A percentile compares a stretch with the other conserved stretches of the same genome.
These are phyloP conservation scores for Solidago caesia DNA, from an alignment of 129 eudicot genomes.

Conservation along the genomic window DNA sequence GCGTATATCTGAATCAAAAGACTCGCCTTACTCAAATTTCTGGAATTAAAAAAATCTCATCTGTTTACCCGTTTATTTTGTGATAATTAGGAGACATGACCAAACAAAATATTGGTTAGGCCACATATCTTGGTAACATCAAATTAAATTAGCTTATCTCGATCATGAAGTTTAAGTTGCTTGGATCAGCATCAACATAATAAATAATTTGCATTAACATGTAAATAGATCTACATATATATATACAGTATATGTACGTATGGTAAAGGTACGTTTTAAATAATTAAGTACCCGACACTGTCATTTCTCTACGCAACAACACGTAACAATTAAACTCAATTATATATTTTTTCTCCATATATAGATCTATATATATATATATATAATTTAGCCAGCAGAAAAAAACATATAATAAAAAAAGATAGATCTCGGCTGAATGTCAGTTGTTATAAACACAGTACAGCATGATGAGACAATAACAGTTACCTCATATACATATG, in stretches of 20 bases:
- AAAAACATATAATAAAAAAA: not conserved
- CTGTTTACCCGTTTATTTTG: too few species aligned
- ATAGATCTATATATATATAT: too few species aligned
- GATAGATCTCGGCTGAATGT: constrained; percentile 16
- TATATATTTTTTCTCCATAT: not conserved
- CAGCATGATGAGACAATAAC: constrained; percentile 21
- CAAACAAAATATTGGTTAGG: too few species aligned
- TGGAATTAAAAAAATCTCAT: too few species aligned
- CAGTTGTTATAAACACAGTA: constrained; percentile 26
- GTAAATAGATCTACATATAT: not conserved
- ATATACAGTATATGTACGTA: not conserved
- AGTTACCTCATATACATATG: not conserved
- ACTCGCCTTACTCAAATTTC: too few species aligned
- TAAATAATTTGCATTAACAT: too few species aligned
- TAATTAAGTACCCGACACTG: not conserved
- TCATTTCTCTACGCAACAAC: constrained; percentile 29
- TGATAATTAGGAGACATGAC: too few species aligned
- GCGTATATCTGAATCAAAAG: too few species aligned
- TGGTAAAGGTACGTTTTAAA: not conserved
- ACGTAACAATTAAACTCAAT: not conserved
- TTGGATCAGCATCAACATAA: too few species aligned
- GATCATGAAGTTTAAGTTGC: too few species aligned
- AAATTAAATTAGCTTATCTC: too few species aligned
- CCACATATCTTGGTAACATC: too few species aligned
- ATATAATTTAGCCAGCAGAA: not conserved